Percentiles rank a stretch among this genome's conserved stretches.
Conservation (phyloP, 495 filamentous ascomycete genomes). For the Hypoxylon lienhwacheense region DNA sequence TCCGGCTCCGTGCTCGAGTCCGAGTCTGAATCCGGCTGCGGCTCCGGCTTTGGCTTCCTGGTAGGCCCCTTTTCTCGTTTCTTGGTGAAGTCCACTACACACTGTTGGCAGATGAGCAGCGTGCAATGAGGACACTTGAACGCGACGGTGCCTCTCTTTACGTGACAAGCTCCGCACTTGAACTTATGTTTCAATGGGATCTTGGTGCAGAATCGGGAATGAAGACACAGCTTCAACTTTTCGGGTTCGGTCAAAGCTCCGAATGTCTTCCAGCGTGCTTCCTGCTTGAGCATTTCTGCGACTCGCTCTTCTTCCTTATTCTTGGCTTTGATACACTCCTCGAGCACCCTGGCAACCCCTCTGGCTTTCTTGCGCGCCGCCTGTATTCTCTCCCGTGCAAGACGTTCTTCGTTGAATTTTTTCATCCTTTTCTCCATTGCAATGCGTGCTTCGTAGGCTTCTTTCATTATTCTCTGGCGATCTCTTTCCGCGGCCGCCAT, state of each 20-base stretch:
- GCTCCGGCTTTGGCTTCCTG: neutral
- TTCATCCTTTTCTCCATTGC: neutral
- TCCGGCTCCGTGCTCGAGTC: neutral
- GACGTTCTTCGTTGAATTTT: neutral
- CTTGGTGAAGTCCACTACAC: slow-evolving; percentile 19
- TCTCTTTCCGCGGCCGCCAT: too few species aligned
- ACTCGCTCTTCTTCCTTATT: neutral
- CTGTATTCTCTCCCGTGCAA: neutral
- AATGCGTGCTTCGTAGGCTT: too few species aligned
- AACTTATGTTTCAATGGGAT: slow-evolving; percentile 30
- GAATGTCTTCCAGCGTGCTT: slow-evolving; percentile 17
- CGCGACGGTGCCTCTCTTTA: slow-evolving; percentile 32
- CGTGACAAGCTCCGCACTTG: slow-evolving; percentile 32
- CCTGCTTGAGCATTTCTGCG: slow-evolving; percentile 11
- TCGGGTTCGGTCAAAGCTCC: slow-evolving; percentile 21
- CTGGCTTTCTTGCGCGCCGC: slow-evolving; percentile 1
- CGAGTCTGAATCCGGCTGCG: too few species aligned
- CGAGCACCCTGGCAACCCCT: neutral
- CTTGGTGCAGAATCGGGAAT: slow-evolving; percentile 35
- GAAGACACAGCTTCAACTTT: slow-evolving; percentile 23
- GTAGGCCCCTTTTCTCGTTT: slow-evolving; percentile 12
- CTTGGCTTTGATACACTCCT: neutral
- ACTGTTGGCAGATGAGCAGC: slow-evolving; percentile 34
- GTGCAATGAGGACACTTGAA: slow-evolving; percentile 38
- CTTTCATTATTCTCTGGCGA: too few species aligned